Evolutionary conservation across 1,284 basidiomycete genomes (phyloP), one percentile per base, ranked within the genome.

Genomic region (Tylopilus orsonianus): DNA sequence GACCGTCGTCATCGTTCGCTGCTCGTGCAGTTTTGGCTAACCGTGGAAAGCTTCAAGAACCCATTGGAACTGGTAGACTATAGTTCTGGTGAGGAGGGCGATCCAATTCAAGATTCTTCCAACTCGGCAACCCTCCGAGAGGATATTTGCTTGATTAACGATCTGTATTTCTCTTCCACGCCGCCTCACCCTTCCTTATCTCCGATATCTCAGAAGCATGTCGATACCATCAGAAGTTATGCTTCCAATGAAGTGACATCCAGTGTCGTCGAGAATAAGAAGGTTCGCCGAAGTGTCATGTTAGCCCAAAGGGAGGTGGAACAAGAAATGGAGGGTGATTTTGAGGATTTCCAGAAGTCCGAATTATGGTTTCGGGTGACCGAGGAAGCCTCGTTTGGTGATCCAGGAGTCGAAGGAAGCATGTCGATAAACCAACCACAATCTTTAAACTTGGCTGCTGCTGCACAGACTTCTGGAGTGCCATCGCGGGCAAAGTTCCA

Each of bases 11-110:
- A 85, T 49, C 83, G 90, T 24, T 89, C 93, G 13, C 66, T 92
- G 8, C 80, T 93, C 3, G 90, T 97, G 2, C 96, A 97, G 57
- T 99, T 97, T 70, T 98, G 96, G 96, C 75, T 98, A 3, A 91
- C 93, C 0, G 91, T 98, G 1, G 93, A 98, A 68, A 93, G 91
- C 43, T 95, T 98, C 78, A 98, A 97, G 70, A 92, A 96, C 57
- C 96, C 96, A 0, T 74, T 99, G 16, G 95, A 97, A 65, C 81
- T 81, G 2, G 77, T 87, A 5, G 87, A 90, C 57, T 87, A 87
- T 5, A 80, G 77, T 24, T 81, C 82, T 22, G 81, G 79, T 2
- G 81, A 78, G 16, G 82, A 83, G 46, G 87, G 87, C 47, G 80
- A 83, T 48, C 71, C 76, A 5, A 74, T 85, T n/a, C 75, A 83